Conservation (phyloP, 1,284 basidiomycete genomes). For the Stygiomarasmius scandens region DNA sequence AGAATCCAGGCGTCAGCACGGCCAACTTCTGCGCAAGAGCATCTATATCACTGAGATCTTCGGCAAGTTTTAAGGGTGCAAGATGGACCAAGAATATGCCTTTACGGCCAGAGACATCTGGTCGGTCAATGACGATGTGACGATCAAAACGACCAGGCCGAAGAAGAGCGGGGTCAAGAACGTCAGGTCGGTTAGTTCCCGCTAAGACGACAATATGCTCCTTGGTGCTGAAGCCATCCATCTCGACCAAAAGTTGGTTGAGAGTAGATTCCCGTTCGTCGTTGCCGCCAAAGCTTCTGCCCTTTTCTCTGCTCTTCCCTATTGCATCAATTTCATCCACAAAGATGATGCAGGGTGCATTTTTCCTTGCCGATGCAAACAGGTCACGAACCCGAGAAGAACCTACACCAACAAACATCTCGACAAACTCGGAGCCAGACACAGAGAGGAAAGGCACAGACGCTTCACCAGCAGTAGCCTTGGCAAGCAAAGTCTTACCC, state of each 20-base stretch:
- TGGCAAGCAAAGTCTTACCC: conserved; percentile 97
- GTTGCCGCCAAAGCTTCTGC: conserved; percentile 90
- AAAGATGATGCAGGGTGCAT: conserved; percentile 98
- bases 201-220: conserved; percentile 97
- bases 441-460: conserved; percentile 98
- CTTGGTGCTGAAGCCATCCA: conserved; percentile 97
- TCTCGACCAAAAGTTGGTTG: conserved; percentile 98
- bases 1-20: conserved; percentile 96
- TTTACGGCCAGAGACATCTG: conserved; percentile 91
- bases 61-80: conserved; percentile 76
- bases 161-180: conserved; percentile 93
- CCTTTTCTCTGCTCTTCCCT: conserved; percentile 92
- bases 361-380: conserved; percentile 96
- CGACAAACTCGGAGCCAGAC: conserved; percentile 98
- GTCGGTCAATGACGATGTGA: conserved; percentile 94
- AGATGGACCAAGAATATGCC: conserved; percentile 97
- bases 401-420: conserved; percentile 99
- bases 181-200: conserved; percentile 96
- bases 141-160: conserved; percentile 98
- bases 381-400: conserved; percentile 97
- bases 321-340: conserved; percentile 99
- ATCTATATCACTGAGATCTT: conserved; percentile 59
- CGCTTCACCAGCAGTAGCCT: conserved; percentile 98
- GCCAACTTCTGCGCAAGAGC: conserved; percentile 89
- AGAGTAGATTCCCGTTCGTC: conserved; percentile 98